Base-by-base conservation (phyloP, 768 basidiomycete genomes). In the Leccinum subtestaceum region DNA sequence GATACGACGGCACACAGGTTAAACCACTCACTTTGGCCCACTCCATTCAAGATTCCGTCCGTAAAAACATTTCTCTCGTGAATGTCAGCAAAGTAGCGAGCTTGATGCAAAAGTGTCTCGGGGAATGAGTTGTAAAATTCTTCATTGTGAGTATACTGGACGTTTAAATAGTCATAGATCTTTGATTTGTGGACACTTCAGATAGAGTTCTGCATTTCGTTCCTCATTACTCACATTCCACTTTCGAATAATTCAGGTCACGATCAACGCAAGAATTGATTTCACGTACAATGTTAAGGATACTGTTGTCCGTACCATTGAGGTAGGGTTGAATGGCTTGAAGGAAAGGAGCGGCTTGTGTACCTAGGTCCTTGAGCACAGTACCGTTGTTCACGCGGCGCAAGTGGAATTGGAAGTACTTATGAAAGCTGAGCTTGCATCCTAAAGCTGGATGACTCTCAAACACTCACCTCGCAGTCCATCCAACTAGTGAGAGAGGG, bases 401-500 rank as follows among this genome's bases (percentile, higher is more conserved):
- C 40, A 72, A 7, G 54, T 74, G 72, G 1, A 6, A 3, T 60
- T 64, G 60, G 62, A 72, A 72, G 36, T 71, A 72, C 72, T 72
- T 72, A 48, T 15, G 48, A 27, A 43, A 45, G 5, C 19, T n/a
- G 17, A 10, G 23, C 50, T 2, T 9, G 13, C 23, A 50, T 12
- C 32, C n/a, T 21, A 13, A 27, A 51, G 9, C 21, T 8, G 9
- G 15, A 13, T 4, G 7, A 27, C 12, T 34, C 15, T 31, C 49
- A 46, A 52, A 21, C 7, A 31, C 53, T 61, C 62, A 83, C 82
- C 7, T 78, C 74, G 70, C 85, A 86, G 17, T 80, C 76, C 43
- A 84, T 85, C 89, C 89, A 93, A 62, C 86, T 86, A 73, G 93
- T 91, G 57, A 93, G 77, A 32, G 87, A 87, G 61, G 90, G 84